Evolutionary conservation across 148 eudicot species (phyloP), one percentile per base, ranked within the genome.

Genomic region (Agrostemma githago): DNA sequence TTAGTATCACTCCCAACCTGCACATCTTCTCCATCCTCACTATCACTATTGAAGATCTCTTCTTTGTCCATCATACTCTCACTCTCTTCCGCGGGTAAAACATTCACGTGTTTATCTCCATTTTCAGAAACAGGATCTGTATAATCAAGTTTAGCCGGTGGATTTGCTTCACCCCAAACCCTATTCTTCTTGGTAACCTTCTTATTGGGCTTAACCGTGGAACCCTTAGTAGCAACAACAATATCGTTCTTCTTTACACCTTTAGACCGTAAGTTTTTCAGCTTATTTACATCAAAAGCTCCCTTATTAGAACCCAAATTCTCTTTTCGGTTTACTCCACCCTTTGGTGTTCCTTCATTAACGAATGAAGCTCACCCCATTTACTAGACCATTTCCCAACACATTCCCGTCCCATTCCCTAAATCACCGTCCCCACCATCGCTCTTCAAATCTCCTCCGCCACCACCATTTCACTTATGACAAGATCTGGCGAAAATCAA

Each of bases 1-100:
- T 85, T 89, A 5, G 79, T 64, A 62, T 72, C 89, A 73, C 78
- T 83, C 62, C 42, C 89, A 4, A 20, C 79, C 12, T 87, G 84
- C 78, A 84, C 92, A 72, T 87, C 92, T 61, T 90, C 96, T 62
- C 91, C 97, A 43, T 77, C 78, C 76, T 93, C 95, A 42, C 89
- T 85, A 5, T 95, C 98, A 84, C 98, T 94, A 70, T 92, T 92
- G 42, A 95, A 2, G 71, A 89, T 85, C 83, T 95, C 98, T 44
- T 95, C 98, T 85, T 79, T 85, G 81, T 95, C 96, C 98, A 95
- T 95, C 98, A 87, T 85, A 82, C 98, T 94, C 92, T 87, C 92
- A 42, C 98, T 97, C 76, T 71, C 83, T 72, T 82, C 81, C n/a
- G 79, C 83, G 5, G 84, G 84, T 39, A 79, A 85, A 83, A 82